Percentiles rank a stretch among this genome's conserved stretches.
These are phyloP conservation scores for Citrus glauca DNA, from an alignment of 345 rosid species.

Conservation along the genomic window DNA sequence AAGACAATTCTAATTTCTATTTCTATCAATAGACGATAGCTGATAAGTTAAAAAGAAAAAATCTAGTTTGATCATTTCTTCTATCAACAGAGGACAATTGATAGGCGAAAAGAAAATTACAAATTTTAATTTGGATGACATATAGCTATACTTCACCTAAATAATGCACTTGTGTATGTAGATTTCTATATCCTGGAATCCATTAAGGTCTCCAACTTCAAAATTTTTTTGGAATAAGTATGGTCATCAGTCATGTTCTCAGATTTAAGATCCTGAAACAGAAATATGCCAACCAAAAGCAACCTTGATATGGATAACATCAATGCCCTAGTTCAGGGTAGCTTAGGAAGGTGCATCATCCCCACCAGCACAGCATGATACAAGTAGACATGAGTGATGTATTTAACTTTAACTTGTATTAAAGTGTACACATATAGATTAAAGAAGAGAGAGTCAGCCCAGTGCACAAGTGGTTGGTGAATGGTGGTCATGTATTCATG, in stretches of 20 bases:
- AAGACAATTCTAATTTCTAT: not conserved
- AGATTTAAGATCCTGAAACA: not conserved
- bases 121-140: not conserved
- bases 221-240: not conserved
- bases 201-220: not conserved
- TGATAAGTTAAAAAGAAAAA: not conserved
- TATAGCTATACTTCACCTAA: not conserved
- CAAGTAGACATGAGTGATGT: not conserved
- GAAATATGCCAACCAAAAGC: not conserved
- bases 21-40: not conserved
- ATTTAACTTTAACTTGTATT: not conserved
- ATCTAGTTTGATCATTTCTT: not conserved
- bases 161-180: not conserved
- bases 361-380: not conserved
- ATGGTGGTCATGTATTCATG: too few relatives aligned
- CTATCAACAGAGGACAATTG: not conserved
- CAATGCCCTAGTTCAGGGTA: not conserved
- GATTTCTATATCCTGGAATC: not conserved
- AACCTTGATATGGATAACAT: not conserved
- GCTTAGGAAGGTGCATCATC: not conserved
- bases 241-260: not conserved
- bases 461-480: too few relatives aligned
- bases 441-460: not conserved
- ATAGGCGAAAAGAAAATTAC: not conserved
- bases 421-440: not conserved